Base-by-base conservation (phyloP, 352 stramenopile genomes). In the Phytophthora colocasiae region DNA sequence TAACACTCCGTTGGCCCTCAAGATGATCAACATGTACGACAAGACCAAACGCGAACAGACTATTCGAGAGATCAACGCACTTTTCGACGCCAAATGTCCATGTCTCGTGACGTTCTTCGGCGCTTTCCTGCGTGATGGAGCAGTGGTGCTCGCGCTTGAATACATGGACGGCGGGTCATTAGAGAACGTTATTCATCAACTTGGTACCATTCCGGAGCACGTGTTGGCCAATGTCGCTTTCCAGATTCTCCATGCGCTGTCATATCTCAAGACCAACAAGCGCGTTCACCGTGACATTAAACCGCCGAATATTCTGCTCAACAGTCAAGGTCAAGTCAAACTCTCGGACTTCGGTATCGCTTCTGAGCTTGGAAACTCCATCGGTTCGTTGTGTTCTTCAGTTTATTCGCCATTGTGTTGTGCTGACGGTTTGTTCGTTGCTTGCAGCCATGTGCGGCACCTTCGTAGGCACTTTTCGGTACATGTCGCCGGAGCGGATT, bases 301-400 rank as follows among this genome's bases (percentile, higher is more conserved):
- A 75, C 96, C 95, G 36, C 94, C 88, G 17, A 99, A 99, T 75
- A 91, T 99, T 19, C 75, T 99, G 45, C 67, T 99, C 38, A 96
- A 98, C 69, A 87, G 76, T 22, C 75, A 89, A 17, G 96, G 96
- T 14, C 72, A 90, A 52, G 93, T 98, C 55, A 99, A 99, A 75
- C 82, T 99, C 49, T 98, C 93, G 38, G 97, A 99, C 77, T 99
- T 99, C 89, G 97, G 97, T 38, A 98, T 98, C 63, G 92, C 84
- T 27, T 92, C 71, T 4, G 91, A 98, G 72, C 67, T 96, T 63
- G 67, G 87, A 58, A 96, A 88, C 66, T 96, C 87, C n/a, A 90
- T 93, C 46, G 83, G 84, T 93, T 39, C 1, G 63, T 69, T 10
- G 31, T 68, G 11, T 7, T 10, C 27, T 56, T 40, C 5, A 38